These are phyloP conservation scores for Acacia concinna DNA, from an alignment of 331 rosid species.

Conservation along the genomic window DNA sequence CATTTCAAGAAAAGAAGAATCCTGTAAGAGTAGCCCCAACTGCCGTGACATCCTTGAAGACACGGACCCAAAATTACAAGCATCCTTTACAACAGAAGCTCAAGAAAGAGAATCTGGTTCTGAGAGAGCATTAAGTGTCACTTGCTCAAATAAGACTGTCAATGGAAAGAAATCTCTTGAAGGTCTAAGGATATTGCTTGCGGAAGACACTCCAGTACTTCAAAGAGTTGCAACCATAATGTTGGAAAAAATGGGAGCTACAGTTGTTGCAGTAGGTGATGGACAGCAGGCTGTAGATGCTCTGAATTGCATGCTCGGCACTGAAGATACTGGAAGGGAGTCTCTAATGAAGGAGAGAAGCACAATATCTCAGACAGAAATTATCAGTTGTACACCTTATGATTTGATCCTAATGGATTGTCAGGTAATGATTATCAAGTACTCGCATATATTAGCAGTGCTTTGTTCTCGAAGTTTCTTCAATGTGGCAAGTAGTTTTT, in stretches of 20 bases:
- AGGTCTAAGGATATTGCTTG: constrained; percentile 82
- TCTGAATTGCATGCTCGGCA: constrained; percentile 44
- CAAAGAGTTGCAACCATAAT: constrained; percentile 96
- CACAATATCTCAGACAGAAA: constrained; percentile 48
- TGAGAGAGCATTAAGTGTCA: constrained; percentile 34
- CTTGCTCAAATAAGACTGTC: constrained; percentile 39
- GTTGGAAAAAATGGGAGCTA: constrained; percentile 98
- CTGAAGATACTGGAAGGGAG: constrained; percentile 49
- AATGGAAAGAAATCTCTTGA: constrained; percentile 69
- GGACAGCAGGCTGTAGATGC: constrained; percentile 94
- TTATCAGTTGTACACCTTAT: constrained; percentile 40
- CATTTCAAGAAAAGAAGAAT: constrained; percentile 45
- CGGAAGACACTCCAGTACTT: constrained; percentile 94
- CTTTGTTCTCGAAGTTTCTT: not conserved
- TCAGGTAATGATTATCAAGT: constrained; percentile 59
- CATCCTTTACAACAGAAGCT: constrained; percentile 34
- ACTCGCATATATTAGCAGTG: not conserved
- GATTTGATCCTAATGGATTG: constrained; percentile 98
- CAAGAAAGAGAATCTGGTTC: constrained; percentile 39
- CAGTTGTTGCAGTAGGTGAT: constrained; percentile 80
- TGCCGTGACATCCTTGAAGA: constrained; percentile 30
- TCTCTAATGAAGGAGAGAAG: constrained; percentile 41
- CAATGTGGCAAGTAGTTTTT: not conserved
- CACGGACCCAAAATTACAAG: constrained; percentile 23
- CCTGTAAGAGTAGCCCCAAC: constrained; percentile 32